Evolutionary conservation across 2,329 filamentous ascomycete genomes (phyloP).

Genomic region (Cladobotryum protrusum): DNA sequence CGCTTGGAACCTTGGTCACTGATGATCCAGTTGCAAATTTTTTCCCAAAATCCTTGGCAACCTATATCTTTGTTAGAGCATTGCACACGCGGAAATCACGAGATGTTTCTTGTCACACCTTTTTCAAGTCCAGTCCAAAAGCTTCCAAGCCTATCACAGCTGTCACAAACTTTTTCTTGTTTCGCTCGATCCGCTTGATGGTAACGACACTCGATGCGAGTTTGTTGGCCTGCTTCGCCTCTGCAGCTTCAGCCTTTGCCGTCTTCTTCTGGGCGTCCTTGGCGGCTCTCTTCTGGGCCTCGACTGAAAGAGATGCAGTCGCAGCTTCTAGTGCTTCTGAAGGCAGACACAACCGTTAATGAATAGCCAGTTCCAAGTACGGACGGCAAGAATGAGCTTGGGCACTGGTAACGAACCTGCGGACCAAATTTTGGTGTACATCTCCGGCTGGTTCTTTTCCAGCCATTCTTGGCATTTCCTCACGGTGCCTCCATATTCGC

Average conservation of each 20-base stretch:
- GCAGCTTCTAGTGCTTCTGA: constrained; percentile 76
- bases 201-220: constrained; percentile 76
- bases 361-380: background rate
- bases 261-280: constrained; percentile 98
- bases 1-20: constrained; percentile 81
- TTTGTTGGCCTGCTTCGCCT: constrained; percentile 75
- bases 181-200: constrained; percentile 96
- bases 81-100: background rate
- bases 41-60: constrained; percentile 95
- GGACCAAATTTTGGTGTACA: constrained; percentile 81
- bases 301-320: constrained; percentile 77
- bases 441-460: constrained; percentile 60
- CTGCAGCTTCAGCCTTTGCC: constrained; percentile 82
- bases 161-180: constrained; percentile 96
- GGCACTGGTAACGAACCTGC: constrained; percentile 51
- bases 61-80: constrained; percentile 24
- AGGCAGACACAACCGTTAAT: background rate
- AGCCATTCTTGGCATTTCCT: constrained; percentile 99
- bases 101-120: constrained; percentile 37
- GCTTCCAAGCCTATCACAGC: constrained; percentile 85
- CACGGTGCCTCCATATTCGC: constrained; percentile 92
- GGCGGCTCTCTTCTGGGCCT: constrained; percentile 87
- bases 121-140: constrained; percentile 90
- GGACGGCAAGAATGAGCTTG: background rate
- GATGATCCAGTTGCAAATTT: constrained; percentile 94